phyloP scores from a whole-genome alignment of 1,139 yeast species.

The Geotrichum armillariae region DNA sequence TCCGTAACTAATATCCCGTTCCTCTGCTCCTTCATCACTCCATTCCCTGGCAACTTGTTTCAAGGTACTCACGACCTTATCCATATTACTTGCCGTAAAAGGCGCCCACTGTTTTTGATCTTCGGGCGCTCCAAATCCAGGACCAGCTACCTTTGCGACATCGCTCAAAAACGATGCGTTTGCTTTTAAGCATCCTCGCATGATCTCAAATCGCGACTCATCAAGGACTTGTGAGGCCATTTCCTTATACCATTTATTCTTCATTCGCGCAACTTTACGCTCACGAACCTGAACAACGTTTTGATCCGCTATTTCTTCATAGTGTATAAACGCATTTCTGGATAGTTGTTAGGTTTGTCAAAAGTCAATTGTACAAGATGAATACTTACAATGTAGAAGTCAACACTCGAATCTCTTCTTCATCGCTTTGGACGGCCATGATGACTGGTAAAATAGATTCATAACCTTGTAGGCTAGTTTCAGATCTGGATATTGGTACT shows the following conservation, averaged over 20 bases:
- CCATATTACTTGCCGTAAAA: conserved; percentile 50
- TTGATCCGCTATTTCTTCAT: conserved; percentile 27
- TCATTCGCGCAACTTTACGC: conserved; percentile 25
- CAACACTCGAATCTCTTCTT: conserved; percentile 29
- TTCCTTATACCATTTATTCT: conserved; percentile 20
- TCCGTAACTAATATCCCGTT: conserved; percentile 51
- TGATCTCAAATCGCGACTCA: conserved; percentile 43
- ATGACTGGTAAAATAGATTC: not conserved
- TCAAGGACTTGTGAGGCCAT: conserved; percentile 25
- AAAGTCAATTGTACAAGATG: too few species aligned
- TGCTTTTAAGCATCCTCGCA: conserved; percentile 49
- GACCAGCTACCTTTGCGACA: conserved; percentile 47
- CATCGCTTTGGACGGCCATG: conserved; percentile 18
- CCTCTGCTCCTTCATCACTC: conserved; percentile 61
- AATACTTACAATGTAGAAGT: conserved; percentile 32
- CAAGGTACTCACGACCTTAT: conserved; percentile 61
- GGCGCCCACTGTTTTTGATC: conserved; percentile 49
- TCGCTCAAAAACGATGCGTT: conserved; percentile 49
- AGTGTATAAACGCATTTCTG: conserved; percentile 31
- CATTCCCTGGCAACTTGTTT: conserved; percentile 75
- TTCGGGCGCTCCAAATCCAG: conserved; percentile 53
- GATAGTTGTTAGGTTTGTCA: too few species aligned
- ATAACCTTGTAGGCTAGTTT: not conserved
- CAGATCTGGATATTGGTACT: not conserved
- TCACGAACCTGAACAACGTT: conserved; percentile 32